Base-by-base conservation (phyloP, 352 stramenopile species). In the Phytophthora agathidicida region DNA sequence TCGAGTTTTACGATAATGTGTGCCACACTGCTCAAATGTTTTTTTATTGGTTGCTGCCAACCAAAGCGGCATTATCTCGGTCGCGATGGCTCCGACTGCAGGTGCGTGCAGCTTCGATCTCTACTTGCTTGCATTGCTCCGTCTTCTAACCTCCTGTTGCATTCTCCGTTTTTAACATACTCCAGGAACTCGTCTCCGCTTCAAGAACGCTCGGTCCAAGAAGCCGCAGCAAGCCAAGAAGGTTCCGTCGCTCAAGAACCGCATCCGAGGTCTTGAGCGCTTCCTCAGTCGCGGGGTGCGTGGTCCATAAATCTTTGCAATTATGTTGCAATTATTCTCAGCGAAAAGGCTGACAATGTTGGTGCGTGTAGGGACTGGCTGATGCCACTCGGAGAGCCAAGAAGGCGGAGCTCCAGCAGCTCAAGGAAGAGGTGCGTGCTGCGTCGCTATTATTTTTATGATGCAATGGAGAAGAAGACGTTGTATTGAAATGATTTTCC, bases 181-280 rank as follows among this genome's bases (percentile, higher is more conserved):
- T 20, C 3, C 28, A 91, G 84, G 84, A 24, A 93, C 80, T 9
- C 84, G 84, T 26, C 65, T 93, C 28, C 84, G 84, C 57, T 86
- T 89, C 46, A 83, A 91, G 51, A 79, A 86, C 39, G 61, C 70
- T 35, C 73, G 65, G 17, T 51, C 58, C 23, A 89, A 86, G 61
- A 89, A 87, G 54, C 26, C 57, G 33, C 73, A 75, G 14, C 50
- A 73, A 24, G 32, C 52, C 36, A 93, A 92, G 62, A 93, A 93
- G 52, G 57, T 84, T 8, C 84, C 80, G 44, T 93, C 84, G 27
- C 73, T 92, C 43, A 93, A 93, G 71, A 93, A 93, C 50, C 84
- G 81, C 54, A 93, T 93, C 39, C 84, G 84, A 28, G 82, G 73
- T 3, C 69, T 93, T 23, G 80, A 93, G 58, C 84, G 84, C 30